These are phyloP conservation scores for Auricularia cornea DNA, from an alignment of 768 basidiomycete species.

Conservation along the genomic window DNA sequence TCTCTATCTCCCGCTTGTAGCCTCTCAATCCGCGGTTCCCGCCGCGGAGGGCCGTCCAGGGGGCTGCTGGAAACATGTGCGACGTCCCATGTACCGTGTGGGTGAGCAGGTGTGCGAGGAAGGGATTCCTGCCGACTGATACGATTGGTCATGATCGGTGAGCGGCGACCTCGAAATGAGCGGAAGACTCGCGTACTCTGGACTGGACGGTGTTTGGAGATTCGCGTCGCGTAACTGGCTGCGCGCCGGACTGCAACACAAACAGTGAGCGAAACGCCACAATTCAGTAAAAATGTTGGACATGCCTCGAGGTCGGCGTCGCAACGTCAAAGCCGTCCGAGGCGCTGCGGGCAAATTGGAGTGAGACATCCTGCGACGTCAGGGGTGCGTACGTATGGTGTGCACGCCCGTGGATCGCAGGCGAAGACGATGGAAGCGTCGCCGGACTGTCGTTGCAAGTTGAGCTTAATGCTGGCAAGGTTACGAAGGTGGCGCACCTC, in stretches of 20 bases:
- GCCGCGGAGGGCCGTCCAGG: not conserved
- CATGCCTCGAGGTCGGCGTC: not conserved
- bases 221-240: not conserved
- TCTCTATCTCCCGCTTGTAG: not conserved
- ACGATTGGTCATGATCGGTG: not conserved
- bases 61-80: not conserved
- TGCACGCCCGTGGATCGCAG: not conserved
- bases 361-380: not conserved
- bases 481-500: not conserved
- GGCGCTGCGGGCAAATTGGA: not conserved
- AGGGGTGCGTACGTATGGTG: not conserved
- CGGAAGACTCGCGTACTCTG: not conserved
- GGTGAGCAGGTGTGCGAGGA: not conserved
- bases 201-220: not conserved
- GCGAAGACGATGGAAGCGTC: not conserved
- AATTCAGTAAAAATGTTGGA: not conserved
- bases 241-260: not conserved
- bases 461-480: not conserved
- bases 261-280: not conserved
- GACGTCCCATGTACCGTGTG: not conserved
- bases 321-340: not conserved
- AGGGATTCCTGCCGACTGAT: not conserved
- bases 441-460: not conserved
- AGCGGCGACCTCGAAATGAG: not conserved
- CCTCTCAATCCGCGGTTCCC: not conserved